Conservation (phyloP, 2,329 filamentous ascomycete species). For the Aureobasidium lini region DNA sequence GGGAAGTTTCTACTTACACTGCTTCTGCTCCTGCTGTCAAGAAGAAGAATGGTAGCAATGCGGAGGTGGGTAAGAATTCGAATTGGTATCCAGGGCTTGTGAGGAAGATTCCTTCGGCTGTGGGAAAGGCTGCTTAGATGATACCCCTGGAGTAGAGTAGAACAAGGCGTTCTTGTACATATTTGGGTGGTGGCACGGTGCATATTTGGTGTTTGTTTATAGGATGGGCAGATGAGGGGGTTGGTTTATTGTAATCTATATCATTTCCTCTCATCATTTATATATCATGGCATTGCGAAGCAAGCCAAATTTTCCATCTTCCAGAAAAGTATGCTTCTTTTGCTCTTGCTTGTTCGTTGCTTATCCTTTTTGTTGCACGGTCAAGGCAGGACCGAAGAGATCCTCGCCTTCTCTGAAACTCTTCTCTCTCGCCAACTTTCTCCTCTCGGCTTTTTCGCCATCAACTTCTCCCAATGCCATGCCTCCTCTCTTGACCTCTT, state of each 20-base stretch:
- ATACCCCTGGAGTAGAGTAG: no score
- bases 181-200: no score
- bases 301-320: no score
- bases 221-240: no score
- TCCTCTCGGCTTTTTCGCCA: conserved; percentile 36
- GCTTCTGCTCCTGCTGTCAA: background rate
- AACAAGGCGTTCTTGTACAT: no score
- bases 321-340: background rate
- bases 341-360: background rate
- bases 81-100: background rate
- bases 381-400: conserved; percentile 34
- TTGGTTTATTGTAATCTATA: no score
- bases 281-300: no score
- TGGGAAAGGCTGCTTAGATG: background rate
- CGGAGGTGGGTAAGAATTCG: background rate
- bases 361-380: background rate
- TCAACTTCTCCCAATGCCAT: conserved; percentile 31
- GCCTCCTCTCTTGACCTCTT: conserved; percentile 46
- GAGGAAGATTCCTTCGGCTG: conserved; percentile 5
- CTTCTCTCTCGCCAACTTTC: conserved; percentile 37
- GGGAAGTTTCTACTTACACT: background rate
- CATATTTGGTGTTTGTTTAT: no score
- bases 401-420: conserved; percentile 33
- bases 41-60: background rate
- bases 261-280: no score